Base-by-base conservation (phyloP, 1,139 yeast genomes). In the Suhomyces bolitotheri region DNA sequence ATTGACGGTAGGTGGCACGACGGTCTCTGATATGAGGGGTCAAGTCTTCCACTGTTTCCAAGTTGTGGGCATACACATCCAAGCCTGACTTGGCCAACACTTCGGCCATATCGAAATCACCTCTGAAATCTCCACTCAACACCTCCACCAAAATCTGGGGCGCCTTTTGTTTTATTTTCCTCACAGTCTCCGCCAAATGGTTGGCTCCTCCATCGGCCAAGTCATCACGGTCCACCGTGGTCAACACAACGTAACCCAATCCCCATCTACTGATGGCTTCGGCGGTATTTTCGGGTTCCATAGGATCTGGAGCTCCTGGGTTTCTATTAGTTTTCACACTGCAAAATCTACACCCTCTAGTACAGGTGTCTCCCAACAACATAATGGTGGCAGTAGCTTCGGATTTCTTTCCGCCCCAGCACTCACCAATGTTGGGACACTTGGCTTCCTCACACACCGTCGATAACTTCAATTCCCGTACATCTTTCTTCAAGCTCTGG, bases 341-440 rank as follows among this genome's bases (percentile, higher is more conserved):
- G 61, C 99, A 94, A 65, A 94, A 94, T 44, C 99, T 75, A 58
- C 99, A 94, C 9, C 98, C 99, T 62, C 99, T 75, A 4, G 99
- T 94, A 65, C 99, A 94, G 0, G 98, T 92, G 54, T 94, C 98
- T 42, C 99, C 99, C 74, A 94, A 74, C 45, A 94, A 71, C 99
- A 94, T 94, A 52, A 94, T 92, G 3, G 99, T 94, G 5, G 98
- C 98, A 4, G 99, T 94, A n/a, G 98, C 97, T 53, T 87, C 94
- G 5, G 90, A 76, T 60, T 89, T 89, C 53, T 83, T 80, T 22
- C 98, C 98, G 36, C 98, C 97, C 99, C 99, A 94, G 64, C 99
- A 94, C 60, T 94, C 99, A 34, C 97, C 97, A 42, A 94, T 94
- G 58, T 94, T 94, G 13, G 99, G 99, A 64, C 99, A 94, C 54